A percentile compares a stretch with the other conserved stretches of the same genome.
Evolutionary conservation across 1,284 basidiomycete genomes (phyloP).

Genomic region (Rhodotorula sp.): DNA sequence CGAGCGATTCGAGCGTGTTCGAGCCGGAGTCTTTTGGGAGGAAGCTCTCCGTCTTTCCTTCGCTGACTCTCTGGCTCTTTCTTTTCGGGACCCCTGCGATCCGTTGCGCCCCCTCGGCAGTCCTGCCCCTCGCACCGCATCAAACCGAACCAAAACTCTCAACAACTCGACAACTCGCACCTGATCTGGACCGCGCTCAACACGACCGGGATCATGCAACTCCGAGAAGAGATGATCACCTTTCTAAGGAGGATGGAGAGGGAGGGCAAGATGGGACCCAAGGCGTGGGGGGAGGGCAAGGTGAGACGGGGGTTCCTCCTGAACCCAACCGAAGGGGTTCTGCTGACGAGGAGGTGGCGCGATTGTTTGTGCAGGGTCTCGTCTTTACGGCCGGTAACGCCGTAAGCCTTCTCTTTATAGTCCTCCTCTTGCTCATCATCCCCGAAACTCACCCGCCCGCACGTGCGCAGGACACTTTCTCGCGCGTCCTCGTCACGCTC

Average conservation of each 20-base stretch:
- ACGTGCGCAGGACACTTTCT: slow-evolving; percentile 49
- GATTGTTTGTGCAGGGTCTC: slow-evolving; percentile 46
- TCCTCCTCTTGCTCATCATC: neutral
- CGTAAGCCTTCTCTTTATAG: neutral
- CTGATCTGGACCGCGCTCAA: slow-evolving; percentile 21
- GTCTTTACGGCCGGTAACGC: slow-evolving; percentile 56
- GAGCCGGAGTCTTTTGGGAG: too few relatives aligned
- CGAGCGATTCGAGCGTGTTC: too few relatives aligned
- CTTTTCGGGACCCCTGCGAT: neutral
- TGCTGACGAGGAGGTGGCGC: neutral
- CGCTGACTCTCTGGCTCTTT: too few relatives aligned
- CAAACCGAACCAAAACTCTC: slow-evolving; percentile 28
- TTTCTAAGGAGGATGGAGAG: slow-evolving; percentile 9
- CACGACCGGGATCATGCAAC: slow-evolving; percentile 1
- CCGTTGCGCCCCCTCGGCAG: neutral
- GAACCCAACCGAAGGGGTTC: too few relatives aligned
- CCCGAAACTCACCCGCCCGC: neutral
- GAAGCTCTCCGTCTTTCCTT: too few relatives aligned
- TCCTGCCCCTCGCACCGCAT: slow-evolving; percentile 29
- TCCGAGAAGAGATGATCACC: slow-evolving; percentile 14
- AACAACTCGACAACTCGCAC: slow-evolving; percentile 24
- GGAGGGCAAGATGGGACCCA: slow-evolving; percentile 17
- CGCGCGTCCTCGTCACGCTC: slow-evolving; percentile 52
- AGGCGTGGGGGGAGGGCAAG: slow-evolving; percentile 22
- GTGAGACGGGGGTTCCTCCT: slow-evolving; percentile 1